A percentile compares a stretch with the other conserved stretches of the same genome.
Evolutionary conservation across 1,139 yeast species (phyloP).

Genomic region (Yamadazyma friedrichii): DNA sequence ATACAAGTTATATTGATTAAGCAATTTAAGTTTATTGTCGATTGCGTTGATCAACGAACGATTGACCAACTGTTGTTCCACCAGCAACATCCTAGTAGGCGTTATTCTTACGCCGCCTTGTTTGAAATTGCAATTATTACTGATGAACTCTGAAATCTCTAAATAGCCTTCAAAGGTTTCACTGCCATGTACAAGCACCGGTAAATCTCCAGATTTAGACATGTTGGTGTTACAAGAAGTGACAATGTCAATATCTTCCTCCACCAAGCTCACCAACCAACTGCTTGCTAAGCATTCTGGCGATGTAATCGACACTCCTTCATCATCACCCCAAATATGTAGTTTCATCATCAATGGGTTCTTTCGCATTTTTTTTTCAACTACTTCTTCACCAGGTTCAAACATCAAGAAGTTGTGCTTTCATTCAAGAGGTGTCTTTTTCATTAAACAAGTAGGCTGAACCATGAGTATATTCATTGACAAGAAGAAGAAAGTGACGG

Average conservation of each 20-base stretch:
- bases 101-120: neutral
- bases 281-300: slow-evolving; percentile 40
- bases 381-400: too few relatives aligned
- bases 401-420: too few relatives aligned
- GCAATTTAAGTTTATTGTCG: slow-evolving; percentile 38
- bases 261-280: slow-evolving; percentile 27
- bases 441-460: neutral
- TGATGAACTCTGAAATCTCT: slow-evolving; percentile 35
- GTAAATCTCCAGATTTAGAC: slow-evolving; percentile 53
- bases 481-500: slow-evolving; percentile 32
- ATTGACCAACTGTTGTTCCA: slow-evolving; percentile 21
- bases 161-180: slow-evolving; percentile 45
- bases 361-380: slow-evolving; percentile 2
- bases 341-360: slow-evolving; percentile 27
- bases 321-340: slow-evolving; percentile 58
- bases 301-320: slow-evolving; percentile 32
- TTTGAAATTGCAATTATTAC: neutral
- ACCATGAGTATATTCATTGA: slow-evolving; percentile 8
- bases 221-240: slow-evolving; percentile 61
- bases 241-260: slow-evolving; percentile 29
- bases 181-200: slow-evolving; percentile 41
- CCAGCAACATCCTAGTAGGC: neutral
- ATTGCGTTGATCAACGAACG: slow-evolving; percentile 29
- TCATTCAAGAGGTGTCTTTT: too few relatives aligned
- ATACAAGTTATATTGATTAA: slow-evolving; percentile 63